Percentiles rank a stretch among this genome's conserved stretches.
phyloP scores from a whole-genome alignment of 139 green algal species.

The Chlorella sp. region DNA sequence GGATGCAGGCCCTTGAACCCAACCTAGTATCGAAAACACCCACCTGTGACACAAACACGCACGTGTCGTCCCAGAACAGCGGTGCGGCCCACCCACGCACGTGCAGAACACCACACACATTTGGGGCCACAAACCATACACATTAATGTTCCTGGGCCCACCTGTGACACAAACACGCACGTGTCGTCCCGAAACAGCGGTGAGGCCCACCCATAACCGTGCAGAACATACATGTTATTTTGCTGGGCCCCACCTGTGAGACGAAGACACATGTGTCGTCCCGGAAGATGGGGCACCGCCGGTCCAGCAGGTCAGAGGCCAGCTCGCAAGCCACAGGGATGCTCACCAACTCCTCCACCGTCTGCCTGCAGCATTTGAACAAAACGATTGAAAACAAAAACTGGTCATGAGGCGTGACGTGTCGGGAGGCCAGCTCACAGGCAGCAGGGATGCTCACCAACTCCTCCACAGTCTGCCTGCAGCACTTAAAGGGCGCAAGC shows the following conservation, averaged over 20 bases:
- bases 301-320: constrained; percentile 74
- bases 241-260: not conserved
- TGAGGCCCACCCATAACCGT: no score
- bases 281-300: constrained; percentile 65
- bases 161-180: no score
- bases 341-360: constrained; percentile 60
- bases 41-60: no score
- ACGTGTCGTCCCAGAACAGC: no score
- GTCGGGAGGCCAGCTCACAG: not conserved
- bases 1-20: no score
- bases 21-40: no score
- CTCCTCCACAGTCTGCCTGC: constrained; percentile 65
- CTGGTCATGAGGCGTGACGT: not conserved
- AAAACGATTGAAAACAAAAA: not conserved
- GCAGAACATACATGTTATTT: no score
- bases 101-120: no score
- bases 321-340: constrained; percentile 57
- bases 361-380: constrained; percentile 35
- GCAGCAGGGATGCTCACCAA: constrained; percentile 50
- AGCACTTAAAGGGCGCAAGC: not conserved
- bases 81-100: no score
- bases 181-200: no score
- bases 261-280: constrained; percentile 81
- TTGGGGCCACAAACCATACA: no score
- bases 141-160: not conserved